These are phyloP conservation scores for Asparagopsis taxiformis DNA, from an alignment of 31 red algal genomes.

Conservation along the genomic window DNA sequence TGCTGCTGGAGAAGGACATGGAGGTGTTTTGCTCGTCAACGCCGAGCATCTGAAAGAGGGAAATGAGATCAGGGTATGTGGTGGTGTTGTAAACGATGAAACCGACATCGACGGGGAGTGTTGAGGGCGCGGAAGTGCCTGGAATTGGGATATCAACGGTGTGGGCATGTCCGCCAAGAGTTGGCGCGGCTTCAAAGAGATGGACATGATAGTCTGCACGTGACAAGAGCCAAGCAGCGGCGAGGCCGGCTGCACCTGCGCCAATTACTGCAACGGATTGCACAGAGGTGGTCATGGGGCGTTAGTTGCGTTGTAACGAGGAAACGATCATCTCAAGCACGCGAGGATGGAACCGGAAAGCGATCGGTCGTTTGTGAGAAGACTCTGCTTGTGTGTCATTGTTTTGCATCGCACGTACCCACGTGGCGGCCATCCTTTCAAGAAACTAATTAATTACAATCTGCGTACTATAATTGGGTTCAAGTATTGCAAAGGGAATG, in stretches of 20 bases:
- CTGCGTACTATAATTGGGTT: too few species aligned
- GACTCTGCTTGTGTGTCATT: too few species aligned
- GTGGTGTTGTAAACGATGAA: constrained; percentile 96
- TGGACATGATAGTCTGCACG: constrained; percentile 58
- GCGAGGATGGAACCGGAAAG: too few species aligned
- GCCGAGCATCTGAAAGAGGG: constrained; percentile 70
- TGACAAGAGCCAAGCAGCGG: constrained; percentile 80
- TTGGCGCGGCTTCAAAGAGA: constrained; percentile 72
- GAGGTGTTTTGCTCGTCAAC: constrained; percentile 77
- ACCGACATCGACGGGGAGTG: constrained; percentile 82
- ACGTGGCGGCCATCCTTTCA: too few species aligned
- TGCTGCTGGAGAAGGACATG: constrained; percentile 94
- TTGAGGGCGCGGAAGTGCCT: constrained; percentile 13
- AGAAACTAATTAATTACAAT: too few species aligned
- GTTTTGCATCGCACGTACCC: too few species aligned
- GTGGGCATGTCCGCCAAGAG: constrained; percentile 88
- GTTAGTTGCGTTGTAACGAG: background rate
- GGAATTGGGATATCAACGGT: constrained; percentile 70
- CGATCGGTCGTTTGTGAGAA: too few species aligned
- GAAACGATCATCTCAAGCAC: too few species aligned
- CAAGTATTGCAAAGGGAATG: too few species aligned
- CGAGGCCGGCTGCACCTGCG: constrained; percentile 82
- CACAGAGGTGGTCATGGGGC: background rate
- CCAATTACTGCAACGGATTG: constrained; percentile 87
- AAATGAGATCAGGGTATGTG: constrained; percentile 92